Conservation (phyloP, 208 protist genomes). For the Leishmania guyanensis region DNA sequence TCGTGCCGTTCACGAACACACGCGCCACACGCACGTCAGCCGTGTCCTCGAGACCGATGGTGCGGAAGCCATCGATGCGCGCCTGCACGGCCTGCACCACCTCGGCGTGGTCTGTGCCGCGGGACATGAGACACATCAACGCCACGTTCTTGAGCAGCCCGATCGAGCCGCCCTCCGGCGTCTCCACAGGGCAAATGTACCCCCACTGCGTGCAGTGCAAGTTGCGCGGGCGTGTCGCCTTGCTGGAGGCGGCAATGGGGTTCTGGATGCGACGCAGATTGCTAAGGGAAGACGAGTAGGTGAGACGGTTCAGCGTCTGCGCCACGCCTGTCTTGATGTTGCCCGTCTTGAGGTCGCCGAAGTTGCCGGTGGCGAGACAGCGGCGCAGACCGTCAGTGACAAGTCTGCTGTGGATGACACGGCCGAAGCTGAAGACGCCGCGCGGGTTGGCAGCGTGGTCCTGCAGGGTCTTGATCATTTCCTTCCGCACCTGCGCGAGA, state of each 20-base stretch:
- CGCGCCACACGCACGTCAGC: slow-evolving; percentile 60
- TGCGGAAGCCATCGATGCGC: slow-evolving; percentile 71
- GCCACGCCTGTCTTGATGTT: slow-evolving; percentile 96
- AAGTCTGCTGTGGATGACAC: slow-evolving; percentile 96
- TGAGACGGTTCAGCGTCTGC: slow-evolving; percentile 97
- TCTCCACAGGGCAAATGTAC: slow-evolving; percentile 99
- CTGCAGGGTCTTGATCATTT: slow-evolving; percentile 92
- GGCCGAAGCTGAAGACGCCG: slow-evolving; percentile 55
- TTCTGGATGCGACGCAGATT: slow-evolving; percentile 98
- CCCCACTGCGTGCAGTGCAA: slow-evolving; percentile 99
- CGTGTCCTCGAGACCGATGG: slow-evolving; percentile 79
- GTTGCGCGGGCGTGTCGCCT: slow-evolving; percentile 97
- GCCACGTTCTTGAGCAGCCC: slow-evolving; percentile 99
- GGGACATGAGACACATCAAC: slow-evolving; percentile 98
- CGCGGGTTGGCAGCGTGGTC: slow-evolving; percentile 67
- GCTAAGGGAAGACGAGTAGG: slow-evolving; percentile 98
- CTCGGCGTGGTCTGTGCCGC: slow-evolving; percentile 93
- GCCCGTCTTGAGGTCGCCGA: slow-evolving; percentile 97
- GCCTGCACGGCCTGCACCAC: slow-evolving; percentile 77
- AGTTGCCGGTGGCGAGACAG: slow-evolving; percentile 99
- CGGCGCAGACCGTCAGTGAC: slow-evolving; percentile 97
- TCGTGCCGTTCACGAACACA: slow-evolving; percentile 81
- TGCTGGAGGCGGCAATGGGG: slow-evolving; percentile 98
- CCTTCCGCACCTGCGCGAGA: slow-evolving; percentile 99
- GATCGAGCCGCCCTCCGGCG: slow-evolving; percentile 98